A percentile compares a stretch with the other conserved stretches of the same genome.
Conservation (phyloP, 2,329 filamentous ascomycete genomes). For the Fusarium nurragi region DNA sequence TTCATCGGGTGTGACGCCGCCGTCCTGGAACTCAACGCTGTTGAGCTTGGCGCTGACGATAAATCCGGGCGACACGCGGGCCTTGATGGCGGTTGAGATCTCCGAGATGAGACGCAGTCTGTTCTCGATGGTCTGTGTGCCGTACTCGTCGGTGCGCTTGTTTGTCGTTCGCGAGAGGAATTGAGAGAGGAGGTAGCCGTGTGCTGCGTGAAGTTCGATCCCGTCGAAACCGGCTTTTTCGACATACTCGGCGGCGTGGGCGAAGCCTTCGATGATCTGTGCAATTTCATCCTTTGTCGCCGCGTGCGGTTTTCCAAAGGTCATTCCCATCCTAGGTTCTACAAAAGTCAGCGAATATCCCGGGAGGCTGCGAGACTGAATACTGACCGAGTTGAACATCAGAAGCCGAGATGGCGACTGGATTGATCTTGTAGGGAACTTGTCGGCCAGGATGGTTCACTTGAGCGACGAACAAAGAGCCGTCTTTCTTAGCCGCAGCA, state of each 20-base stretch:
- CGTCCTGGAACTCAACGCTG: conserved; percentile 64
- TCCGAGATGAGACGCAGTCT: conserved; percentile 57
- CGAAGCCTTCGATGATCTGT: conserved; percentile 67
- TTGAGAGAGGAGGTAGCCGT: conserved; percentile 63
- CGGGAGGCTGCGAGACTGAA: neutral
- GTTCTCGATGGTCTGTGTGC: conserved; percentile 55
- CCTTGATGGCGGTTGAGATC: conserved; percentile 50
- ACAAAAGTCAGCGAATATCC: neutral
- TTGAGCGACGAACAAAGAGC: conserved; percentile 69
- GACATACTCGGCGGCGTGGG: conserved; percentile 68
- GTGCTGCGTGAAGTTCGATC: conserved; percentile 62
- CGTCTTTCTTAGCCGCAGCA: conserved; percentile 63
- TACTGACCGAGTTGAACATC: conserved; percentile 49
- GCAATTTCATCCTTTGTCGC: conserved; percentile 65
- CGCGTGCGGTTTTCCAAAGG: conserved; percentile 60
- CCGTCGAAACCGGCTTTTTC: conserved; percentile 70
- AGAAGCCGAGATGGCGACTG: conserved; percentile 55
- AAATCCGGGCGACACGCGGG: conserved; percentile 44
- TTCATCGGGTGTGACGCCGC: conserved; percentile 62
- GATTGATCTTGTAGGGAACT: conserved; percentile 41
- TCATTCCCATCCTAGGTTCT: conserved; percentile 42
- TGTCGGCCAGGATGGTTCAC: conserved; percentile 62
- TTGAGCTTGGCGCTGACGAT: conserved; percentile 67
- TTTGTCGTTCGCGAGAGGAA: conserved; percentile 62
- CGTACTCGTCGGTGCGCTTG: conserved; percentile 61